Evolutionary conservation across 163 green algal genomes (phyloP).

Genomic region (Scenedesmus sp.): DNA sequence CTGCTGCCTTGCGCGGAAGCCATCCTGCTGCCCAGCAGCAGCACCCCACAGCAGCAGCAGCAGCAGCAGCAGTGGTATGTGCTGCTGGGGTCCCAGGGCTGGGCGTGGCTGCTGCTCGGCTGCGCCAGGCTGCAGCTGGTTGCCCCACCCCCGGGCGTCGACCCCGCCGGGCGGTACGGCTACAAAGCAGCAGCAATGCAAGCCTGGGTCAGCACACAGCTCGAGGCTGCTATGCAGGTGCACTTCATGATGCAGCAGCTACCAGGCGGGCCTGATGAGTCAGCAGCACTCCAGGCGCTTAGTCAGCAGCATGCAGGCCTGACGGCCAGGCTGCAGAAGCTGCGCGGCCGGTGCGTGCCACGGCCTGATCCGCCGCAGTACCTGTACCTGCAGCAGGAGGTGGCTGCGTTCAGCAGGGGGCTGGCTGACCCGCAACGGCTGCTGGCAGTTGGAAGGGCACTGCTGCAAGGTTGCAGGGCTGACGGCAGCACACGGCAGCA

Average conservation of each 20-base stretch:
- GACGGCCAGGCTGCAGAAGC: conserved; percentile 39
- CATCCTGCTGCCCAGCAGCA: conserved; percentile 27
- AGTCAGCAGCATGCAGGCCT: conserved; percentile 1
- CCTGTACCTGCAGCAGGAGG: conserved; percentile 71
- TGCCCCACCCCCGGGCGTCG: conserved; percentile 77
- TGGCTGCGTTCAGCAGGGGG: conserved; percentile 69
- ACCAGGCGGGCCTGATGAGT: conserved; percentile 71
- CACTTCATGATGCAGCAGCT: conserved; percentile 66
- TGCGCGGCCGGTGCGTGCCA: conserved; percentile 66
- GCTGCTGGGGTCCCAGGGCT: conserved; percentile 62
- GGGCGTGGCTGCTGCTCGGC: conserved; percentile 86
- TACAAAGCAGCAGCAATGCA: conserved; percentile 57
- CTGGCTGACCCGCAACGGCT: conserved; percentile 64
- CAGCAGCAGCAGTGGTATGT: conserved; percentile 37
- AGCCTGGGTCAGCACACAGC: conserved; percentile 46
- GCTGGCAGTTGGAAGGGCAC: conserved; percentile 38
- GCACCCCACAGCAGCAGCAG: conserved; percentile 29
- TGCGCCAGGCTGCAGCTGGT: conserved; percentile 86
- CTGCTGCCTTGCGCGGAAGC: conserved; percentile 55
- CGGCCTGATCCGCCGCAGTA: conserved; percentile 82
- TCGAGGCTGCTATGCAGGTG: conserved; percentile 66
- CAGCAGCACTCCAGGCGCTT: conserved; percentile 45
- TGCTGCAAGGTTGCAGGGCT: conserved; percentile 35
- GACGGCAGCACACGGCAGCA: neutral
- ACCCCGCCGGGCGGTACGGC: conserved; percentile 86